Evolutionary conservation across 2,329 filamentous ascomycete species (phyloP), one percentile per base, ranked within the genome.

Genomic region (Cordyceps fumosorosea): DNA sequence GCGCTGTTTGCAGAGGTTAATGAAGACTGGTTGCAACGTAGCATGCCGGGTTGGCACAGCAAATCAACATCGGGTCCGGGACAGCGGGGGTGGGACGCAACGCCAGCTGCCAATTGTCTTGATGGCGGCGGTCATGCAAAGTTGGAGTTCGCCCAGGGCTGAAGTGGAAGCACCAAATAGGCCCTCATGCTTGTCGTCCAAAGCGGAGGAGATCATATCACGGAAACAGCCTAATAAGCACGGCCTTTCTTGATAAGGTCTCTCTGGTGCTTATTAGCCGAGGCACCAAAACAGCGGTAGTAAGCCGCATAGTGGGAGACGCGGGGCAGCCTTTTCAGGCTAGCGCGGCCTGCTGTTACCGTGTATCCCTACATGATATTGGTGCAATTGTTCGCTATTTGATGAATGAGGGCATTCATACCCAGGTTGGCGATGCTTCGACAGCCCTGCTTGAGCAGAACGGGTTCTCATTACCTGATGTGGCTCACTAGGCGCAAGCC

Each of bases 1-100:
- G 12, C 16, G 8, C 14, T 18, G 24, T 18, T 18, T 2, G 22
- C 8, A 6, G 24, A 11, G n/a, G 32, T 52, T 18, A 53, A 20
- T 14, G 18, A 53, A 60, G 42, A n/a, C 20, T 51, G 22, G 53
- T 32, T 62, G 60, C 60, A 62, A 62, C 60, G 60, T 62, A 62
- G 60, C 45, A 62, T 62, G 42, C 18, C 12, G 6, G 52, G 22
- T 16, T 12, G 24, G 12, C 22, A 7, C 12, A 42, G 50, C 58
- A 50, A 54, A 54, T 48, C 58, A 60, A 51, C n/a, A 42, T 42
- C 37, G 24, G n/a, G 10, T 20, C 34, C 20, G 26, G 55, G 56
- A 16, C 3, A 58, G 56, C 37, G 47, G 48, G 57, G 57, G 57
- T 60, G 48, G 57, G 47, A 53, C 24, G 29, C 20, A 40, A 29